These are phyloP conservation scores for Durotheca rogersii DNA, from an alignment of 495 filamentous ascomycete genomes.

Conservation along the genomic window DNA sequence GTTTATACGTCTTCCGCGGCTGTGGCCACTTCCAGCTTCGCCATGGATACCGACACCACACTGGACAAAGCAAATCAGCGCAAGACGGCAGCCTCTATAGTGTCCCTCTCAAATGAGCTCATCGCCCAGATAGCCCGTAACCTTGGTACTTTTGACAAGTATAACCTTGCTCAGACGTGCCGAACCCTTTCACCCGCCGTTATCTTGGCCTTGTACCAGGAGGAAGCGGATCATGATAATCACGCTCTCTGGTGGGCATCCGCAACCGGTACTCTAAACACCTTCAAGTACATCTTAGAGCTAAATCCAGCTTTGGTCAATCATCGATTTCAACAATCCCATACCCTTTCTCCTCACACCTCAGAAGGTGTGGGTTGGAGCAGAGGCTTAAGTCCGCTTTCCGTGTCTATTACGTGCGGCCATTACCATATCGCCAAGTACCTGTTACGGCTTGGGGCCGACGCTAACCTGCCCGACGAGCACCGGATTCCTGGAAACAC, in stretches of 20 bases:
- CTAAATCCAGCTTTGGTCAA: not conserved
- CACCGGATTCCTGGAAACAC: not conserved
- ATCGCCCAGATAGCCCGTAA: not conserved
- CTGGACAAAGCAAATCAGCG: too few relatives aligned
- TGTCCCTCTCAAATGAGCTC: too few relatives aligned
- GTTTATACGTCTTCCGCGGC: too few relatives aligned
- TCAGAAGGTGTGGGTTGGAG: not conserved
- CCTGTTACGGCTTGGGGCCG: slow-evolving; percentile 1
- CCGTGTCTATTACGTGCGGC: slow-evolving; percentile 1
- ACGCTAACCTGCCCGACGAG: not conserved
- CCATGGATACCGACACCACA: too few relatives aligned
- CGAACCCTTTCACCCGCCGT: not conserved
- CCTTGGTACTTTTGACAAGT: slow-evolving; percentile 1
- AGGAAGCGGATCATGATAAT: slow-evolving; percentile 8
- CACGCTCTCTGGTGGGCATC: slow-evolving; percentile 13
- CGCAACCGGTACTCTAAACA: not conserved
- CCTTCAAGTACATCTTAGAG: not conserved
- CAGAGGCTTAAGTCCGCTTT: not conserved
- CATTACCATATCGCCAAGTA: not conserved
- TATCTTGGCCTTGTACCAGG: not conserved
- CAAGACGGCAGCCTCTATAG: too few relatives aligned
- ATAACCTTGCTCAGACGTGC: slow-evolving; percentile 1
- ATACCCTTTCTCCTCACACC: not conserved
- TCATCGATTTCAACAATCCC: not conserved
- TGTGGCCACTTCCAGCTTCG: too few relatives aligned